Conservation (phyloP, 805 yeast genomes). For the Wickerhamiella allomyrinae region DNA sequence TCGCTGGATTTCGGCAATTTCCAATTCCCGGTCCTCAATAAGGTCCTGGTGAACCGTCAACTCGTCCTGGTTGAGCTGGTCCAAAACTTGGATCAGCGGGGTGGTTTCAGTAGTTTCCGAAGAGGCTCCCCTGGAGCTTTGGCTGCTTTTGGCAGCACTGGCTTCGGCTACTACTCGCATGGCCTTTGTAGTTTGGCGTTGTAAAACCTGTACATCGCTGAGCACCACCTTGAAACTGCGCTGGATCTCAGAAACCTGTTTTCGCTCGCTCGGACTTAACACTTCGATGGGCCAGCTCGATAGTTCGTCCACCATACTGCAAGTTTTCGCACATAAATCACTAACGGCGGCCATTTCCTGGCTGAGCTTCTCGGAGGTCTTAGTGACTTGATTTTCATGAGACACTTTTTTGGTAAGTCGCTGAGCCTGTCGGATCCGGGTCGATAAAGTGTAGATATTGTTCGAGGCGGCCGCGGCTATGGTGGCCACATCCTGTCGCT, state of each 20-base stretch:
- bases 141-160: neutral
- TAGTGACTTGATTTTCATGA: neutral
- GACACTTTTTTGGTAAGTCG: slow-evolving; percentile 4
- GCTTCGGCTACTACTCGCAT: neutral
- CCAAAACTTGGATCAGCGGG: slow-evolving; percentile 15
- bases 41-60: slow-evolving; percentile 20
- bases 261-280: neutral
- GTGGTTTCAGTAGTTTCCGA: neutral
- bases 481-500: slow-evolving; percentile 11
- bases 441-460: slow-evolving; percentile 14
- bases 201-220: slow-evolving; percentile 4
- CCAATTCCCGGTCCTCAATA: slow-evolving; percentile 59
- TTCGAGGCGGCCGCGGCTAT: slow-evolving; percentile 11
- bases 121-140: neutral
- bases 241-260: slow-evolving; percentile 3
- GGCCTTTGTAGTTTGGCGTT: neutral
- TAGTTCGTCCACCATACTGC: slow-evolving; percentile 1
- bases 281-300: neutral
- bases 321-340: slow-evolving; percentile 1
- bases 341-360: slow-evolving; percentile 3
- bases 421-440: slow-evolving; percentile 11
- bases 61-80: slow-evolving; percentile 20
- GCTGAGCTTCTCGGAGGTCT: slow-evolving; percentile 1
- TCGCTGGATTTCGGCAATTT: slow-evolving; percentile 54
- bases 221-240: slow-evolving; percentile 2